These are phyloP conservation scores for Calonectria pseudoturangicola DNA, from an alignment of 2,329 filamentous ascomycete genomes.

Conservation along the genomic window DNA sequence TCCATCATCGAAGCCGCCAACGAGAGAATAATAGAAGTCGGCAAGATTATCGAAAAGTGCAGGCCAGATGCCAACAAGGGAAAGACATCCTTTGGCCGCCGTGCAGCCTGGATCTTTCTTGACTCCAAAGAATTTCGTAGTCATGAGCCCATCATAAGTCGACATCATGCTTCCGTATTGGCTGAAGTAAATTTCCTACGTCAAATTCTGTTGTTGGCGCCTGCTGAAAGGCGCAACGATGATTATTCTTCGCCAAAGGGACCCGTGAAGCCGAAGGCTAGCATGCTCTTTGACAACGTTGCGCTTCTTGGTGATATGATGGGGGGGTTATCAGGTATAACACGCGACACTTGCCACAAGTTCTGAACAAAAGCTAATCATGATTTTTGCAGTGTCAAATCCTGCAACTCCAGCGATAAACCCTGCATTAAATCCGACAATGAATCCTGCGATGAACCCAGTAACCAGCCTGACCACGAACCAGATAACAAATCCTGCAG, in stretches of 20 bases:
- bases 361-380: not conserved
- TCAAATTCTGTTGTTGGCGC: constrained; percentile 45
- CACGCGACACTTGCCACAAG: not conserved
- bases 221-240: not conserved
- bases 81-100: constrained; percentile 45
- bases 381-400: not conserved
- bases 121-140: constrained; percentile 52
- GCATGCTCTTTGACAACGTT: constrained; percentile 44
- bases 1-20: constrained; percentile 55
- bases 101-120: constrained; percentile 52
- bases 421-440: not conserved
- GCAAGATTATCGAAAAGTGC: constrained; percentile 56
- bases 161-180: constrained; percentile 55
- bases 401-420: not conserved
- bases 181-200: constrained; percentile 56
- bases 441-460: not conserved
- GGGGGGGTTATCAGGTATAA: constrained; percentile 33
- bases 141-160: constrained; percentile 54
- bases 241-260: not conserved
- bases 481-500: not conserved
- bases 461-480: no score
- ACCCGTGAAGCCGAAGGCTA: constrained; percentile 9
- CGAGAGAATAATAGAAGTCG: constrained; percentile 53
- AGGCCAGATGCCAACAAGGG: constrained; percentile 48
- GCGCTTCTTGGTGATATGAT: constrained; percentile 47